phyloP scores from a whole-genome alignment of 2,329 filamentous ascomycete genomes.

The Penicillium sp. region DNA sequence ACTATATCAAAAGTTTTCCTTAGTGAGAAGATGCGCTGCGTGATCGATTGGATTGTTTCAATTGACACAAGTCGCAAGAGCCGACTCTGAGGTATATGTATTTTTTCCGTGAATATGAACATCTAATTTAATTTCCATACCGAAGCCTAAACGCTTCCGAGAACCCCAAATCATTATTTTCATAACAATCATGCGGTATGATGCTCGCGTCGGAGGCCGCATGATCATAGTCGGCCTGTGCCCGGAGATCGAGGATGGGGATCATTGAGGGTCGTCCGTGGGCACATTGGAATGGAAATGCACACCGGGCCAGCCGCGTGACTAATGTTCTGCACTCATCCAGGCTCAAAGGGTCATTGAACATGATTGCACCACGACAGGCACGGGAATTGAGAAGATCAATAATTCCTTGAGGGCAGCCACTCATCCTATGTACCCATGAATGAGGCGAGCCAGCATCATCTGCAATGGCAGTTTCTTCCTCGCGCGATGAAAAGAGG shows the following conservation, averaged over 20 bases:
- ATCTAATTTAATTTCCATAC: slow-evolving; percentile 22
- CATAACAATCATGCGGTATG: not conserved
- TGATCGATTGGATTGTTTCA: too few species aligned
- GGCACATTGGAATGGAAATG: slow-evolving; percentile 56
- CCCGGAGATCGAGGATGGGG: slow-evolving; percentile 44
- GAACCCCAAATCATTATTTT: slow-evolving; percentile 16
- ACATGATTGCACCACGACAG: slow-evolving; percentile 56
- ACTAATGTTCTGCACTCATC: slow-evolving; percentile 47
- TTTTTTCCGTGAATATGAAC: not conserved
- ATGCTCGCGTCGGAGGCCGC: not conserved
- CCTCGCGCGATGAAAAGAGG: not conserved
- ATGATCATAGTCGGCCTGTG: not conserved
- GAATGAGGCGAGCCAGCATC: not conserved
- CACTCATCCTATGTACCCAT: slow-evolving; percentile 68
- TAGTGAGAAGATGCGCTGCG: too few species aligned
- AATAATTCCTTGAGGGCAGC: slow-evolving; percentile 74
- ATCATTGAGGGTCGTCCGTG: slow-evolving; percentile 56
- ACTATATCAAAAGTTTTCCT: too few species aligned
- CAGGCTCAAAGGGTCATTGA: slow-evolving; percentile 49
- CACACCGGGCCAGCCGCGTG: slow-evolving; percentile 43
- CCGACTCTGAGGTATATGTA: not conserved
- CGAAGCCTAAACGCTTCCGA: slow-evolving; percentile 19
- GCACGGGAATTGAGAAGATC: slow-evolving; percentile 61
- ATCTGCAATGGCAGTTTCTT: not conserved
- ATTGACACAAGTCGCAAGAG: not conserved